Evolutionary conservation across 2,329 filamentous ascomycete species (phyloP), one percentile per base, ranked within the genome.

Genomic region (Neopestalotiopsis sp.): DNA sequence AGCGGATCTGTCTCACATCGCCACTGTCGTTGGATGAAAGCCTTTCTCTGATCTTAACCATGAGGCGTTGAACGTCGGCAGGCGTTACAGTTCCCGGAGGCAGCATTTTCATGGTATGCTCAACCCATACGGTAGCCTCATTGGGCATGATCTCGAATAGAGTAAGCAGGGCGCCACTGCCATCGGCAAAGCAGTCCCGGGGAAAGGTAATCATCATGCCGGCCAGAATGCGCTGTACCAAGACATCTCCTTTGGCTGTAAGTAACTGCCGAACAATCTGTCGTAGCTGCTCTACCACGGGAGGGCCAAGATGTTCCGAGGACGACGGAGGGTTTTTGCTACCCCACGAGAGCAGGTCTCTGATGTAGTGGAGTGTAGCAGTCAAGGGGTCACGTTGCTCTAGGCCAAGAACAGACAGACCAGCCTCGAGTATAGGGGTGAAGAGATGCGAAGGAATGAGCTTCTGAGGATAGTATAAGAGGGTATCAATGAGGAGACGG

Each of bases 201-300:
- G 96, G 97, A 82, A 99, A 99, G 0, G 92, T 97, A 79, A 98
- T 98, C 95, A 99, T 98, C 95, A 99, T 97, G 70, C 96, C 96
- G 1, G 95, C 96, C 83, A 99, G 87, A 69, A 97, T 91, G 72
- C 95, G 92, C 81, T 97, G 95, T 7, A 96, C 91, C 34, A 99
- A 85, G 68, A 90, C 84, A 75, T 94, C 91, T 49, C 96, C 94
- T 72, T 94, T 90, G 1, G 85, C 83, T 2, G 86, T 72, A 30
- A 97, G 83, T 66, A 98, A 86, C 70, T 89, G 86, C 79, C 92
- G 93, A 69, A 98, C 92, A 7, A 91, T 88, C 42, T 86, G 85
- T 73, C 90, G 91, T 30, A 97, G 87, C 73, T 95, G 90, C 3
- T 89, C 84, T 0, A 92, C 88, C 65, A 91, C 90, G 66, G 88